Evolutionary conservation across 257 asterid genomes (phyloP), one percentile per base, ranked within the genome.

Genomic region (Solanum dulcamara): DNA sequence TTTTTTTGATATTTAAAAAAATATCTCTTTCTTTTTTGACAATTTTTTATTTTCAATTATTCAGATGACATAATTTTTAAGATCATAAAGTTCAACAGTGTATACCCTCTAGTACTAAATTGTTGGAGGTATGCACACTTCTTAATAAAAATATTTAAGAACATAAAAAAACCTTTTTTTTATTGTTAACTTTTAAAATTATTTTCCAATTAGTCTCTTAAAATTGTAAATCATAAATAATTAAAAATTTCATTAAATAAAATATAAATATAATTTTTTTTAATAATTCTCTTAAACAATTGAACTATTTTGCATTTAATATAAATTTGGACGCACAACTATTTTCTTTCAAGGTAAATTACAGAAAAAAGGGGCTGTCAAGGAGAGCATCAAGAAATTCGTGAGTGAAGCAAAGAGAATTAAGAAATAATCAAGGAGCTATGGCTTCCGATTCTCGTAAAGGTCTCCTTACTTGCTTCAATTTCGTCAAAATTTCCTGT

Each of bases 401-500:
- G 55, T 50, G 22, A 50, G 8, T 20, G 55, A 50, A 51, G n/a
- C 59, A 50, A 51, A 51, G n/a, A 51, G 0, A 51, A 51, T 51
- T 24, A 6, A 9, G 10, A 5, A 51, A 51, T 51, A 6, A 3
- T 51, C 24, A 0, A 48, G 5, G 22, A 37, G 57, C 81, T 44
- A 94, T 94, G 96, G 91, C 95, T 84, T 84, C 92, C 62, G 95
- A 91, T 85, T 72, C 93, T 83, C 91, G 92, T 7, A 94, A 94
- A 92, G 96, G 98, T 92, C 18, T 85, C 87, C 75, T 55, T 30
- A 11, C 48, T 60, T 66, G 50, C 42, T 83, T 44, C 4, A 11
- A 3, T 44, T 44, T 24, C 0, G 6, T 62, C 24, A 11, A 68
- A 12, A n/a, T n/a, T n/a, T n/a, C 2, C 0, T 44, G 28, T 5